These are phyloP conservation scores for Panellus pusillus DNA, from an alignment of 768 basidiomycete species.

Conservation along the genomic window DNA sequence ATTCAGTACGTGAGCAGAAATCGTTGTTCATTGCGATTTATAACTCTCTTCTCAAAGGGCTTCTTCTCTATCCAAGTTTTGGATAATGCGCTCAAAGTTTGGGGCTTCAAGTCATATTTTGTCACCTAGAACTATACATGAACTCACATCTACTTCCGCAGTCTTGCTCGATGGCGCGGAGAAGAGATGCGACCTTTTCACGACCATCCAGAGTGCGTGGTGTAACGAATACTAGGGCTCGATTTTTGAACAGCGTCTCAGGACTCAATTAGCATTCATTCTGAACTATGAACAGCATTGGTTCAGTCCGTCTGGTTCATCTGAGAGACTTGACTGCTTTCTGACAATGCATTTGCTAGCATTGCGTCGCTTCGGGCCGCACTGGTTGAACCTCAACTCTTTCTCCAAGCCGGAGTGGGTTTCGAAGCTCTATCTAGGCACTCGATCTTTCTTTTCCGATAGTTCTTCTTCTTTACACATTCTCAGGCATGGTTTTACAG, in stretches of 20 bases:
- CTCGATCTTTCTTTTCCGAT: neutral
- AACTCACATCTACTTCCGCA: conserved; percentile 29
- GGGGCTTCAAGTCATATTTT: conserved; percentile 70
- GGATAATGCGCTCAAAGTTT: conserved; percentile 80
- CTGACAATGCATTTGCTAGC: conserved; percentile 25
- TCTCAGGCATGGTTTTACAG: conserved; percentile 67
- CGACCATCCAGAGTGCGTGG: conserved; percentile 68
- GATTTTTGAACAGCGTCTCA: conserved; percentile 28
- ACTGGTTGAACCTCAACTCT: conserved; percentile 92
- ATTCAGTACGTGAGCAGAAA: conserved; percentile 51
- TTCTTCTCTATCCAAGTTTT: conserved; percentile 93
- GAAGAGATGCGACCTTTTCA: conserved; percentile 80
- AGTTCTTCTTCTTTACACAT: neutral
- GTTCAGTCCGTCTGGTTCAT: conserved; percentile 72
- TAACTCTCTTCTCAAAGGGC: too few relatives aligned
- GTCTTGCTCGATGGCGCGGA: conserved; percentile 82
- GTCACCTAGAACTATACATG: neutral
- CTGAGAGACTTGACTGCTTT: neutral
- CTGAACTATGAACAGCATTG: conserved; percentile 87
- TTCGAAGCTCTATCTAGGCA: conserved; percentile 69
- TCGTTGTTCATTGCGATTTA: too few relatives aligned
- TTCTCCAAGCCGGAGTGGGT: conserved; percentile 78
- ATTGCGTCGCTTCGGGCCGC: conserved; percentile 44
- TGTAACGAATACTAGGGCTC: neutral
- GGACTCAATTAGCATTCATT: conserved; percentile 83